Percentiles rank a stretch among this genome's conserved stretches.
These are phyloP conservation scores for Saksenaea vasiformis DNA, from an alignment of 371 early-diverging fungal genomes.

Conservation along the genomic window DNA sequence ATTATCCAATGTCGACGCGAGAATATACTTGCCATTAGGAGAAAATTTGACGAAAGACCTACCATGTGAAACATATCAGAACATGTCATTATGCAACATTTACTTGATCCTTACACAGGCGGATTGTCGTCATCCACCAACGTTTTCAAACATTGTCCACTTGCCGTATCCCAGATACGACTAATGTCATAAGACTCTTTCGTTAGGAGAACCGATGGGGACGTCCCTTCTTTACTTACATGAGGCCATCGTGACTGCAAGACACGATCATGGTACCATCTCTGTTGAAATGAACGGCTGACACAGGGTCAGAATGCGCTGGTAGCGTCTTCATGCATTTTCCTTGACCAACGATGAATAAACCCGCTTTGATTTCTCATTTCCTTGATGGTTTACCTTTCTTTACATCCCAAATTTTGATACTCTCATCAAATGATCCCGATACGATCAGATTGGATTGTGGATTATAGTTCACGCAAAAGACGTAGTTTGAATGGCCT, in stretches of 20 bases:
- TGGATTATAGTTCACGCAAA: slow-evolving; percentile 96
- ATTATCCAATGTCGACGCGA: slow-evolving; percentile 91
- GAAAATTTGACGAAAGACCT: slow-evolving; percentile 97
- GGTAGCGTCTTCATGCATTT: slow-evolving; percentile 89
- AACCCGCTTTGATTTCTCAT: not conserved
- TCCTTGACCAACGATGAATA: slow-evolving; percentile 38
- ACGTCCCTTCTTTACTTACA: slow-evolving; percentile 58
- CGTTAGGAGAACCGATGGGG: not conserved
- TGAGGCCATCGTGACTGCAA: slow-evolving; percentile 92
- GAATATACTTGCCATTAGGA: slow-evolving; percentile 97
- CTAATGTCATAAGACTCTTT: slow-evolving; percentile 30
- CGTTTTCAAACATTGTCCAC: slow-evolving; percentile 96
- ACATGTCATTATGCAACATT: too few species aligned
- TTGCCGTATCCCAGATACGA: slow-evolving; percentile 96
- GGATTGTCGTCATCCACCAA: slow-evolving; percentile 93
- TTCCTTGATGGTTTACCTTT: slow-evolving; percentile 57
- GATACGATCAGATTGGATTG: slow-evolving; percentile 93
- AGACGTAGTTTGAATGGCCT: slow-evolving; percentile 96
- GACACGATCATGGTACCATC: slow-evolving; percentile 97
- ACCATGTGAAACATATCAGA: not conserved
- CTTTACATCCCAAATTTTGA: slow-evolving; percentile 93
- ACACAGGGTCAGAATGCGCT: slow-evolving; percentile 97
- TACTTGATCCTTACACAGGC: slow-evolving; percentile 89
- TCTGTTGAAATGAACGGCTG: slow-evolving; percentile 93
- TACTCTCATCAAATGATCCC: slow-evolving; percentile 97